Base-by-base conservation (phyloP, 352 stramenopile genomes). In the Phytopythium sindhum region DNA sequence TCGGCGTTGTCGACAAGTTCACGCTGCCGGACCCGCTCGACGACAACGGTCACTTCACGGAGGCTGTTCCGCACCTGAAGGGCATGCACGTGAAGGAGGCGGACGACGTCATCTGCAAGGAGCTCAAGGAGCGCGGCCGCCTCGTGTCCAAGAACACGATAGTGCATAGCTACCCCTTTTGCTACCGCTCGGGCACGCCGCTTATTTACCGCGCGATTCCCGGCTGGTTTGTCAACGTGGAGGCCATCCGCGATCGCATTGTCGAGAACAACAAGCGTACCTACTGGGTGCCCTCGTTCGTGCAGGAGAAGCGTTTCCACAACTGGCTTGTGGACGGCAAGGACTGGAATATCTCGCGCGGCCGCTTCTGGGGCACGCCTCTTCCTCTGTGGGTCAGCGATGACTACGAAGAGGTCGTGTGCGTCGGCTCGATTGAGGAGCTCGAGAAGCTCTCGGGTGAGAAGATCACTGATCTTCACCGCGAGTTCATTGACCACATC, bases 181-280 rank as follows among this genome's bases (percentile, higher is more conserved):
- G 98, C 82, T 99, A 98, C 95, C 87, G 98, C 67, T 99, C 95
- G n/a, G 97, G 99, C 69, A 99, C 98, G 42, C 98, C 98, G 28
- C 81, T 99, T 42, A 99, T 99, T 80, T 99, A 99, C 89, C 98
- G 98, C 63, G 97, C 97, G 19, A 97, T 99, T 42, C 97, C 96
- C 1, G 98, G 95, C 12, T 99, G 98, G 98, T 99, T 99, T 65
- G 91, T 99, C 24, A 98, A 98, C 67, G 97, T 99, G 14, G 97
- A 99, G 71, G 89, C 94, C 65, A 99, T 99, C 69, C 97, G 97
- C 53, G 96, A 99, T 55, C 89, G 96, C 47, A 93, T 96, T 63
- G 87, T 91, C 73, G 93, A 88, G 35, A 96, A 96, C 70, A 93
- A 97, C 70, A 89, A 91, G 63, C 66, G 83, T 56, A 95, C 86